These are phyloP conservation scores for Keqinozyma sinolaborantium DNA, from an alignment of 1,139 yeast genomes.

Conservation along the genomic window DNA sequence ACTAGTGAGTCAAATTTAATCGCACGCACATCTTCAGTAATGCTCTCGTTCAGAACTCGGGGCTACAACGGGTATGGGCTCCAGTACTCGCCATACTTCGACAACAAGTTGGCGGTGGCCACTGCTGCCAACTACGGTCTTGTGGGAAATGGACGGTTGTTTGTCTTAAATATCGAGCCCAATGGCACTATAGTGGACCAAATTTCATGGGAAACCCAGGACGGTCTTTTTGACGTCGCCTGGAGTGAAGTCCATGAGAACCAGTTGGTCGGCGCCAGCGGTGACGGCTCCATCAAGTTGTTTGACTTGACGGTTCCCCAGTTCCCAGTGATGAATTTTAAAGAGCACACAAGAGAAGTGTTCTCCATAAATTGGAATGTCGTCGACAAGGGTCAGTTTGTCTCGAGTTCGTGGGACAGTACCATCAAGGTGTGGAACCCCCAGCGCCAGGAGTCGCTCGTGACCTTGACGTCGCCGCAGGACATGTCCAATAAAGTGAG, in stretches of 20 bases:
- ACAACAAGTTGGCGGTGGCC: slow-evolving; percentile 85
- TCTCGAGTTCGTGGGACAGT: slow-evolving; percentile 92
- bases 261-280: slow-evolving; percentile 78
- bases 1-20: slow-evolving; percentile 13
- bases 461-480: slow-evolving; percentile 47
- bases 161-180: slow-evolving; percentile 62
- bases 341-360: slow-evolving; percentile 84
- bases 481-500: slow-evolving; percentile 26
- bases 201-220: slow-evolving; percentile 81
- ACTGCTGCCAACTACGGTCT: slow-evolving; percentile 90
- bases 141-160: slow-evolving; percentile 88
- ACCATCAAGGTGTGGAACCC: slow-evolving; percentile 75
- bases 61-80: slow-evolving; percentile 89
- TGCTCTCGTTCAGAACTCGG: slow-evolving; percentile 72
- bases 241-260: slow-evolving; percentile 93
- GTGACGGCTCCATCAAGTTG: slow-evolving; percentile 84
- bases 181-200: slow-evolving; percentile 59
- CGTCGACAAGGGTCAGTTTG: slow-evolving; percentile 68
- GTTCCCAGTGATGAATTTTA: slow-evolving; percentile 74
- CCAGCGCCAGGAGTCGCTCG: slow-evolving; percentile 50
- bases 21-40: slow-evolving; percentile 16
- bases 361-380: slow-evolving; percentile 85
- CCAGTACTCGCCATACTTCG: slow-evolving; percentile 88
- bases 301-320: slow-evolving; percentile 69
- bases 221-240: slow-evolving; percentile 80